Conservation (phyloP, 2,329 filamentous ascomycete genomes). For the Botrytis elliptica region DNA sequence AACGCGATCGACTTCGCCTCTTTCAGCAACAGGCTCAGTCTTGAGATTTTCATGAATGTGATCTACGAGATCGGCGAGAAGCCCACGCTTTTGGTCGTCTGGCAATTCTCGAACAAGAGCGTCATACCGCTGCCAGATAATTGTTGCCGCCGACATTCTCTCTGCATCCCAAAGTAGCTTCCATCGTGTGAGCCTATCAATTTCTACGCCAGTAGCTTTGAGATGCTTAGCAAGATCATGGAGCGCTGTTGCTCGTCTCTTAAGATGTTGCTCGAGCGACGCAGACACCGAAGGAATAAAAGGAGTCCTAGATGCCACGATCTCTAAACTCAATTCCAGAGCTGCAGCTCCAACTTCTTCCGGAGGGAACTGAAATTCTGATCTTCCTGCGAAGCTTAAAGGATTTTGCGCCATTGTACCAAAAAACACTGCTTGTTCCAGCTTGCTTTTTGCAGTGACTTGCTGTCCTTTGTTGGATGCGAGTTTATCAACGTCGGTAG, state of each 20-base stretch:
- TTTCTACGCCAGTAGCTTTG: slow-evolving; percentile 59
- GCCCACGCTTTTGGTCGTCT: slow-evolving; percentile 62
- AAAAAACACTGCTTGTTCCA: slow-evolving; percentile 94
- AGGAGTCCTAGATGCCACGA: slow-evolving; percentile 72
- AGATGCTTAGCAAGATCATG: slow-evolving; percentile 73
- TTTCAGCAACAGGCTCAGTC: slow-evolving; percentile 60
- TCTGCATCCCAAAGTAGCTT: slow-evolving; percentile 84
- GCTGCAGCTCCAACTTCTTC: slow-evolving; percentile 76
- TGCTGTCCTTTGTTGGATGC: slow-evolving; percentile 55
- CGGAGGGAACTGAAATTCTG: slow-evolving; percentile 63
- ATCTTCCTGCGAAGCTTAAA: slow-evolving; percentile 74
- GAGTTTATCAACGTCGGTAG: slow-evolving; percentile 59
- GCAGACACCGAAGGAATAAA: slow-evolving; percentile 72
- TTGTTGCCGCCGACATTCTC: slow-evolving; percentile 76
- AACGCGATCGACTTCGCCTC: slow-evolving; percentile 73
- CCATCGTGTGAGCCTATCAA: slow-evolving; percentile 73
- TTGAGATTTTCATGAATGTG: slow-evolving; percentile 76
- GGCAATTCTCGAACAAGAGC: slow-evolving; percentile 59
- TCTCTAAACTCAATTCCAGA: slow-evolving; percentile 73
- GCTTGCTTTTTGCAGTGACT: slow-evolving; percentile 80
- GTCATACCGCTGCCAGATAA: slow-evolving; percentile 81
- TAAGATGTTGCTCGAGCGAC: slow-evolving; percentile 79
- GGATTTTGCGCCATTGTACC: slow-evolving; percentile 79
- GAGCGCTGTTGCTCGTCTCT: slow-evolving; percentile 69
- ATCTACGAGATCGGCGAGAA: slow-evolving; percentile 72